Evolutionary conservation across 805 yeast species (phyloP).

Genomic region (Ogataea wickerhamii): DNA sequence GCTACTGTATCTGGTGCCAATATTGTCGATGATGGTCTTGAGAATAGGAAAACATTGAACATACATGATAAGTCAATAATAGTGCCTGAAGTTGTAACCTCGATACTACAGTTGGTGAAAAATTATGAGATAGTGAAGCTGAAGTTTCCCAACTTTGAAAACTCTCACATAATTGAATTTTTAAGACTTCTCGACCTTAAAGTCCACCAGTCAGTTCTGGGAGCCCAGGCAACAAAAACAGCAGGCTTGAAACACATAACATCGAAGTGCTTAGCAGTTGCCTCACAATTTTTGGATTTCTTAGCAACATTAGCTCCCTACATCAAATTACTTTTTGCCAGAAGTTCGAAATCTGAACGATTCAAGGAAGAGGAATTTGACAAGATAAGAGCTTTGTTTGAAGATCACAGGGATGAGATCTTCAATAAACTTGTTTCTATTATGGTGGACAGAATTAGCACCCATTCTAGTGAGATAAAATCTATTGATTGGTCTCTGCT

Average conservation of each 20-base stretch:
- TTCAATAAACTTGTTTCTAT: constrained; percentile 62
- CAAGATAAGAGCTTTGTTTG: constrained; percentile 39
- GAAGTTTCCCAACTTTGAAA: constrained; percentile 51
- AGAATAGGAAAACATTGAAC: constrained; percentile 31
- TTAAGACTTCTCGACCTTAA: constrained; percentile 51
- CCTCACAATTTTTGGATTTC: constrained; percentile 60
- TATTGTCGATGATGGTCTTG: constrained; percentile 2
- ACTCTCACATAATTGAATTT: constrained; percentile 42
- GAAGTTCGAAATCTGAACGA: constrained; percentile 29
- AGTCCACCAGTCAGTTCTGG: constrained; percentile 57
- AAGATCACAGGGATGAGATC: constrained; percentile 62
- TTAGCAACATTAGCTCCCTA: constrained; percentile 39
- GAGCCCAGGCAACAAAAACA: constrained; percentile 72
- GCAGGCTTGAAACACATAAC: constrained; percentile 74
- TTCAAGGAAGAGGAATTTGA: constrained; percentile 37
- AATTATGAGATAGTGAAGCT: constrained; percentile 55
- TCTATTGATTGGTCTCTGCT: constrained; percentile 50
- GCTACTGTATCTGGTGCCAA: not conserved
- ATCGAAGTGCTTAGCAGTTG: constrained; percentile 65
- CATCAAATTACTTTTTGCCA: constrained; percentile 29
- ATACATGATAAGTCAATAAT: constrained; percentile 56
- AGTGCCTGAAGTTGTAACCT: constrained; percentile 48
- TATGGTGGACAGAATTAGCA: constrained; percentile 60
- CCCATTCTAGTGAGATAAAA: constrained; percentile 46
- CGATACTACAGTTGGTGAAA: constrained; percentile 39